Evolutionary conservation across 176 grass and related monocot species (phyloP).

Genomic region (Aegilops longissima): DNA sequence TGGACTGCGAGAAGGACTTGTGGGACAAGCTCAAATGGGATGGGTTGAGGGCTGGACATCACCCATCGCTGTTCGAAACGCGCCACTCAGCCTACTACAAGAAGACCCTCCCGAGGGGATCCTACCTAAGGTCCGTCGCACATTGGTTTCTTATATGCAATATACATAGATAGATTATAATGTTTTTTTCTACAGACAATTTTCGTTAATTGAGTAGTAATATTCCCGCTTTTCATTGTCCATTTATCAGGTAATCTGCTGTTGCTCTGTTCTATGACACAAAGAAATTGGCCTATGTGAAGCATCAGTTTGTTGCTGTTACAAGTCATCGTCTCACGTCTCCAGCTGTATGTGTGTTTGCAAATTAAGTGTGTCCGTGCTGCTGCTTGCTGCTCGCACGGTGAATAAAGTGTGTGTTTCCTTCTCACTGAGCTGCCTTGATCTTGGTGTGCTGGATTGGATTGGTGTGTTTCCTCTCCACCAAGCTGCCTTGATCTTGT

Average conservation of each 20-base stretch:
- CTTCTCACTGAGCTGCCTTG: not conserved
- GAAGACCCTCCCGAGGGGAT: not conserved
- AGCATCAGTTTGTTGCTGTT: not conserved
- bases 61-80: not conserved
- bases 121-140: not conserved
- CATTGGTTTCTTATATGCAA: not conserved
- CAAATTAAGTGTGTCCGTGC: not conserved
- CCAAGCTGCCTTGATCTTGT: not conserved
- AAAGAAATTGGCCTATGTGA: not conserved
- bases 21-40: not conserved
- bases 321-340: not conserved
- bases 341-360: not conserved
- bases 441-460: not conserved
- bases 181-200: not conserved
- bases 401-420: not conserved
- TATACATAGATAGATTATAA: too few species aligned
- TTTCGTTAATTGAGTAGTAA: not conserved
- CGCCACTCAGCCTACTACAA: not conserved
- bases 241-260: not conserved
- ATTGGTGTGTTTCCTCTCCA: not conserved
- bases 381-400: not conserved
- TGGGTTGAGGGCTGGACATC: not conserved
- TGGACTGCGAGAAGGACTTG: constrained; percentile 16
- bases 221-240: not conserved
- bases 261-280: not conserved